Percentiles rank a stretch among this genome's conserved stretches.
Evolutionary conservation across 1,139 yeast genomes (phyloP).

Genomic region (Komagataea norvegica): DNA sequence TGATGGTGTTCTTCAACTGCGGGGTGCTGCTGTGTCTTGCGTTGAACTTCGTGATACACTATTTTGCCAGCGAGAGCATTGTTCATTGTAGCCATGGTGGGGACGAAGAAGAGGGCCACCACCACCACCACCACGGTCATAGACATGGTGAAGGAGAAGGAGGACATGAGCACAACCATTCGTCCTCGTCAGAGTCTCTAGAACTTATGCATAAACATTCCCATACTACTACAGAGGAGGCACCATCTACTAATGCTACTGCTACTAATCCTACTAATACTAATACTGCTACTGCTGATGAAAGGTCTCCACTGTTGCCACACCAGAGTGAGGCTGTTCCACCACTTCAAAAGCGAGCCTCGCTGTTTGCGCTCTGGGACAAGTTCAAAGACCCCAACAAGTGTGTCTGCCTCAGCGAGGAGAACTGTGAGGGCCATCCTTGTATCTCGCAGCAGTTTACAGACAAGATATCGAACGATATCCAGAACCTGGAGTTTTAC

Average conservation of each 20-base stretch:
- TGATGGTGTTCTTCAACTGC: conserved; percentile 42
- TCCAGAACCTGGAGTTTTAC: conserved; percentile 25
- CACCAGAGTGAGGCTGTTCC: too few relatives aligned
- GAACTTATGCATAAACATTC: conserved; percentile 1
- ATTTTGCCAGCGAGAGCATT: conserved; percentile 72
- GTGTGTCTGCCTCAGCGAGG: conserved; percentile 22
- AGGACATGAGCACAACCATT: conserved; percentile 7
- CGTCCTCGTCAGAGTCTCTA: too few relatives aligned
- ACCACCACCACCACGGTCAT: conserved; percentile 2
- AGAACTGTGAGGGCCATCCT: conserved; percentile 18
- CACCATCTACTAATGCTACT: too few relatives aligned
- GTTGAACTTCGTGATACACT: conserved; percentile 63
- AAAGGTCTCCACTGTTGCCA: conserved; percentile 17
- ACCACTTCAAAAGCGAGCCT: conserved; percentile 3
- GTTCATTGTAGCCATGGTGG: conserved; percentile 77
- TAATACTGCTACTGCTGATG: conserved; percentile 8
- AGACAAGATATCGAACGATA: conserved; percentile 21
- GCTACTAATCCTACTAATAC: too few relatives aligned
- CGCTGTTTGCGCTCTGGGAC: conserved; percentile 13
- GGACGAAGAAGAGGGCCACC: conserved; percentile 24
- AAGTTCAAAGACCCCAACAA: conserved; percentile 9
- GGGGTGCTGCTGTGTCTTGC: conserved; percentile 60
- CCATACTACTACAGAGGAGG: too few relatives aligned
- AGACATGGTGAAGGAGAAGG: too few relatives aligned
- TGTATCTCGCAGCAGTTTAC: conserved; percentile 18